These are phyloP conservation scores for Mortierella sp. DNA, from an alignment of 371 early-diverging fungal species.

Conservation along the genomic window DNA sequence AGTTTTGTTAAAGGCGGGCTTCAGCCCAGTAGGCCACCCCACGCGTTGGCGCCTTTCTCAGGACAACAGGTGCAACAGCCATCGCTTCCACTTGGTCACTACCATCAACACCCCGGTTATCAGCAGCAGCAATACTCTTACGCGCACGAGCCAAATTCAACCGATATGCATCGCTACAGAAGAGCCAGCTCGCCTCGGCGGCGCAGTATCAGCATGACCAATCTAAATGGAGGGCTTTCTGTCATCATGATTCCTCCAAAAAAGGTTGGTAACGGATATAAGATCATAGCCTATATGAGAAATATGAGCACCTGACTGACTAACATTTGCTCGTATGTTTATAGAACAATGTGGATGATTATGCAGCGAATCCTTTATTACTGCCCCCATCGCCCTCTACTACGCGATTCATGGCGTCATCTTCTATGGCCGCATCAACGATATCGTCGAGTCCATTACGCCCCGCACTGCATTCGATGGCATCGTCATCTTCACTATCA, in stretches of 20 bases:
- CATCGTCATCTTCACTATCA: constrained; percentile 54
- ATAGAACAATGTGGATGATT: constrained; percentile 46
- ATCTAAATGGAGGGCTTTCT: constrained; percentile 46
- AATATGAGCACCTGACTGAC: constrained; percentile 15
- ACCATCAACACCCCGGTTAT: constrained; percentile 28
- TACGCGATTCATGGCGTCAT: constrained; percentile 41
- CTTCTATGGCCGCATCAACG: constrained; percentile 27
- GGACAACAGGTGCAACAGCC: constrained; percentile 36
- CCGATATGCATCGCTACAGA: constrained; percentile 43
- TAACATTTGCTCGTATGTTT: background rate
- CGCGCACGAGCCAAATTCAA: constrained; percentile 21
- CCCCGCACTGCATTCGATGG: constrained; percentile 44
- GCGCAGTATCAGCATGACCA: constrained; percentile 57
- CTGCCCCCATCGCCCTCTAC: constrained; percentile 54
- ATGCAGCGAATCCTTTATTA: constrained; percentile 49
- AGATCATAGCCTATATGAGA: background rate
- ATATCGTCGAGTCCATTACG: constrained; percentile 52
- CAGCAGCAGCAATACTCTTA: constrained; percentile 49
- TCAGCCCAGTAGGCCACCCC: constrained; percentile 42
- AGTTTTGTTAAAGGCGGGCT: constrained; percentile 19
- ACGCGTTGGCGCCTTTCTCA: background rate
- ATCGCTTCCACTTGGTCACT: constrained; percentile 15
- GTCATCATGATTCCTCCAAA: constrained; percentile 49
- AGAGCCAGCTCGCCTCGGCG: constrained; percentile 52
- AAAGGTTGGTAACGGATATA: constrained; percentile 25